phyloP scores from a whole-genome alignment of 305 asterid genomes.

The Plantago lanceolata region DNA sequence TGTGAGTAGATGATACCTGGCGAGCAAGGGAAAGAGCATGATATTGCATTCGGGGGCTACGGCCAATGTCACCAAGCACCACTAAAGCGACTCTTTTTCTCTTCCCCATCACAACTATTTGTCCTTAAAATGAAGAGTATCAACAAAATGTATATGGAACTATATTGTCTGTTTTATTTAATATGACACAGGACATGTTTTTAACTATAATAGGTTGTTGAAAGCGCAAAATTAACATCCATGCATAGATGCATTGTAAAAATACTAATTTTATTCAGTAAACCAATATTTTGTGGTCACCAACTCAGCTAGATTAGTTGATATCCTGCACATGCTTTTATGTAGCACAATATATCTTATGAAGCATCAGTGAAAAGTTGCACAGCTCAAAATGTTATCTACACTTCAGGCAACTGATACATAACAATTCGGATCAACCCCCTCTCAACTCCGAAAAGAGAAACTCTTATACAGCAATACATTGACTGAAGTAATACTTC shows the following conservation, averaged over 20 bases:
- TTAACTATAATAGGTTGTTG: too few relatives aligned
- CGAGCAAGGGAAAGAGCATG: conserved; percentile 91
- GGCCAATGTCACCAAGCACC: conserved; percentile 93
- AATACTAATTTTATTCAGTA: not conserved
- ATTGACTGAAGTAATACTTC: not conserved
- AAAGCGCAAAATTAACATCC: not conserved
- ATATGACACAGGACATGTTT: not conserved
- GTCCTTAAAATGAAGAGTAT: conserved; percentile 10
- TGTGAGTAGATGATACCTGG: conserved; percentile 43
- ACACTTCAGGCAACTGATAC: not conserved
- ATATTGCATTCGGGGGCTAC: conserved; percentile 95
- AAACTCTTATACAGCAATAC: not conserved
- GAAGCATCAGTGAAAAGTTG: not conserved
- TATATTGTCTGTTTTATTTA: not conserved
- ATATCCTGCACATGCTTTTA: not conserved
- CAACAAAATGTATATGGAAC: not conserved
- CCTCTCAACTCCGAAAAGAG: not conserved
- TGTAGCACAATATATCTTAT: not conserved
- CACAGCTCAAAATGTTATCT: not conserved
- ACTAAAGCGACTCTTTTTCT: conserved; percentile 83
- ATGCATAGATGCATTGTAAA: not conserved
- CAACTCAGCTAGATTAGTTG: not conserved
- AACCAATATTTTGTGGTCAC: not conserved
- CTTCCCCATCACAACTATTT: conserved; percentile 32
- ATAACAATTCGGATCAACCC: not conserved